Evolutionary conservation across 1,284 basidiomycete species (phyloP).

Genomic region (Anthracocystis walkeri): DNA sequence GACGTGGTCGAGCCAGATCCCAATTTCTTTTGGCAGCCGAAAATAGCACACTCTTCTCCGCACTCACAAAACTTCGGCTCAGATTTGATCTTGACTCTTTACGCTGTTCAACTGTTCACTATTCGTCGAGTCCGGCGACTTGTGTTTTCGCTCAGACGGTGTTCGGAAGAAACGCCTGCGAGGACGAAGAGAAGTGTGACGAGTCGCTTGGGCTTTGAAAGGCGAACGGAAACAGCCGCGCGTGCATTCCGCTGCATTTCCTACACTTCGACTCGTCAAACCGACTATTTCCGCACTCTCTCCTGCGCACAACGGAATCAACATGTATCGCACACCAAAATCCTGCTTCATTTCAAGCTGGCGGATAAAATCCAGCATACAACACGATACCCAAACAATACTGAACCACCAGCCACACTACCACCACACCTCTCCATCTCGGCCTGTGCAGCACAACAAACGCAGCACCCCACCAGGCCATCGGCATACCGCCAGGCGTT

Average conservation of each 20-base stretch:
- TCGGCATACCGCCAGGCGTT: slow-evolving; percentile 77
- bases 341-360: slow-evolving; percentile 75
- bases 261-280: neutral
- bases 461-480: slow-evolving; percentile 82
- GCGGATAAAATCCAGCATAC: slow-evolving; percentile 89
- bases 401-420: slow-evolving; percentile 83
- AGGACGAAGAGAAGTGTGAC: too few species aligned
- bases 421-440: slow-evolving; percentile 69
- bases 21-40: neutral
- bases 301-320: neutral
- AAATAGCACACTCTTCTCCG: neutral
- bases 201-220: neutral
- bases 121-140: too few species aligned
- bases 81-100: too few species aligned
- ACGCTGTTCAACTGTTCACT: too few species aligned
- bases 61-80: neutral
- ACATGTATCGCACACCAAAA: neutral
- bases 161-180: too few species aligned
- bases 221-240: slow-evolving; percentile 20
- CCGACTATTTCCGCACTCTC: slow-evolving; percentile 16
- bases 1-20: neutral
- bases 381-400: slow-evolving; percentile 79
- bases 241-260: slow-evolving; percentile 6
- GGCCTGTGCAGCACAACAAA: slow-evolving; percentile 74
- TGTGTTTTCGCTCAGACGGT: too few species aligned